Evolutionary conservation across 2,329 filamentous ascomycete species (phyloP).

Genomic region (Talaromyces sp.): DNA sequence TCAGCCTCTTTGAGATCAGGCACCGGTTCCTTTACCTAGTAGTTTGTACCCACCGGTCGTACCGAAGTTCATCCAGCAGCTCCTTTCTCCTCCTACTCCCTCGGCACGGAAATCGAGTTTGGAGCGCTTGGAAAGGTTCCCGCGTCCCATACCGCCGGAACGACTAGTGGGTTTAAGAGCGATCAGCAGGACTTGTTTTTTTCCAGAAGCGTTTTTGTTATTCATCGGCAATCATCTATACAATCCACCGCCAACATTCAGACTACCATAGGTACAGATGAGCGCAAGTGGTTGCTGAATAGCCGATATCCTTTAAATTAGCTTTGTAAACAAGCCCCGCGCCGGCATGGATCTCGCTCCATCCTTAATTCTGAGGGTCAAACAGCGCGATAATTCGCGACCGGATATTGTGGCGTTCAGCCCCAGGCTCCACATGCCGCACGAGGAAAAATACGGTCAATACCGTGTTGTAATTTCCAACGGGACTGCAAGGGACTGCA

Average conservation of each 20-base stretch:
- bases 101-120: not conserved
- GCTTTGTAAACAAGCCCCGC: constrained; percentile 7
- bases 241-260: not conserved
- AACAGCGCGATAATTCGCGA: constrained; percentile 1
- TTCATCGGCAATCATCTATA: too few relatives aligned
- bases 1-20: not conserved
- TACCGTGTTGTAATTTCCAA: not conserved
- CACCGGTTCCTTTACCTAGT: not conserved
- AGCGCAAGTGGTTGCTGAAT: not conserved
- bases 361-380: constrained; percentile 1
- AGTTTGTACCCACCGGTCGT: constrained; percentile 1
- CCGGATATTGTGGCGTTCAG: constrained; percentile 22
- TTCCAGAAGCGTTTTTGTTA: not conserved
- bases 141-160: not conserved
- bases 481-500: constrained; percentile 6
- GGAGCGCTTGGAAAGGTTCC: not conserved
- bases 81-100: not conserved
- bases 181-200: not conserved
- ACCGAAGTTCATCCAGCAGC: not conserved
- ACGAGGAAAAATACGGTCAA: constrained; percentile 10
- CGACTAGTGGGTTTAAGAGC: constrained; percentile 1
- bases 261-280: too few relatives aligned
- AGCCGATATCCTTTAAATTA: not conserved
- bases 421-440: constrained; percentile 25
- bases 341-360: constrained; percentile 1